Percentiles rank a stretch among this genome's conserved stretches.
phyloP scores from a whole-genome alignment of 345 rosid genomes.

The Clausena lansium region DNA sequence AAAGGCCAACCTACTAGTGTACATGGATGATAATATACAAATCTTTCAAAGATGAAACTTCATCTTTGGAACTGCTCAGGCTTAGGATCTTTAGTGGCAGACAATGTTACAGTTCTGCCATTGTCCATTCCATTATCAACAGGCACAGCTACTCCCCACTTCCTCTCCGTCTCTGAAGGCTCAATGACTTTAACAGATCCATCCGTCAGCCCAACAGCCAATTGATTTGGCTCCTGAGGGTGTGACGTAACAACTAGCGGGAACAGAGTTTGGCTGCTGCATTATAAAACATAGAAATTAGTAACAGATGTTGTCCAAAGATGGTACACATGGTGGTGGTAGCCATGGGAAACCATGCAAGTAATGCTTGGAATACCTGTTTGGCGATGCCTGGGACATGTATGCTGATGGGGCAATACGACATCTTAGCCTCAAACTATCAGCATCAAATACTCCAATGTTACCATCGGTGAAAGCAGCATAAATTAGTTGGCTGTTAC shows the following conservation, averaged over 20 bases:
- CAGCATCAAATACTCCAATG: slow-evolving; percentile 50
- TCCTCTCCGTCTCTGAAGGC: slow-evolving; percentile 52
- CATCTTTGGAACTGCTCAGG: slow-evolving; percentile 51
- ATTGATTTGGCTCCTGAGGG: slow-evolving; percentile 69
- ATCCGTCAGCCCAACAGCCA: slow-evolving; percentile 64
- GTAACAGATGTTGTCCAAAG: neutral
- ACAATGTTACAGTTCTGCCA: slow-evolving; percentile 43
- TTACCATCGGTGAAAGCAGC: slow-evolving; percentile 53
- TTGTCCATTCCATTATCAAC: slow-evolving; percentile 44
- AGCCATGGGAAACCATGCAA: neutral
- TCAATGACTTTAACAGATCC: slow-evolving; percentile 65
- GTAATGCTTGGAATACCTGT: slow-evolving; percentile 21
- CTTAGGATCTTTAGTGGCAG: slow-evolving; percentile 36
- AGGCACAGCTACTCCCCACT: slow-evolving; percentile 50
- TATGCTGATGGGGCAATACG: slow-evolving; percentile 47
- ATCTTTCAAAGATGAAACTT: slow-evolving; percentile 6
- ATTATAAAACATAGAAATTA: slow-evolving; percentile 5
- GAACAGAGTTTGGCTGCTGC: slow-evolving; percentile 33
- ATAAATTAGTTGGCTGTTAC: slow-evolving; percentile 59
- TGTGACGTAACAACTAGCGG: slow-evolving; percentile 66
- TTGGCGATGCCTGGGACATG: slow-evolving; percentile 24
- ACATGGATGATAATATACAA: slow-evolving; percentile 27
- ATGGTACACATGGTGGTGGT: neutral
- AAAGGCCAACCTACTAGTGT: slow-evolving; percentile 6
- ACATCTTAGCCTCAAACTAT: slow-evolving; percentile 40